Evolutionary conservation across 1,284 basidiomycete species (phyloP).

Genomic region (Takashimella koratensis): DNA sequence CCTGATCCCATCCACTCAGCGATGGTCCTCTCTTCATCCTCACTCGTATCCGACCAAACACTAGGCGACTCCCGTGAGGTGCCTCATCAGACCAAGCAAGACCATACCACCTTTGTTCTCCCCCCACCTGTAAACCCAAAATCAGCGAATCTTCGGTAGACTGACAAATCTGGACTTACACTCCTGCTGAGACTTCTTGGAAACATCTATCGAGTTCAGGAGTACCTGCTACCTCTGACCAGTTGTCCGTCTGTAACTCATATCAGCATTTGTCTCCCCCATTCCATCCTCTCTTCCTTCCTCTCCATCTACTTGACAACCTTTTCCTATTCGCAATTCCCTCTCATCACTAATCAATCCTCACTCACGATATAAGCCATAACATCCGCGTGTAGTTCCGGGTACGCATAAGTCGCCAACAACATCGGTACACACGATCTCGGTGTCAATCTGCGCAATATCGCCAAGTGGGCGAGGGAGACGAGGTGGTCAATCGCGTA

Average conservation of each 20-base stretch:
- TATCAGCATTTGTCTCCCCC: slow-evolving; percentile 1
- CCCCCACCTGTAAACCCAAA: slow-evolving; percentile 21
- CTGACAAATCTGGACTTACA: slow-evolving; percentile 12
- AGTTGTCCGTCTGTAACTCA: slow-evolving; percentile 25
- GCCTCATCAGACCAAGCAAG: slow-evolving; percentile 24
- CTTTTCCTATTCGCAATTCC: no score
- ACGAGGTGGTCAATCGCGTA: slow-evolving; percentile 67
- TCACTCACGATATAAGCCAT: slow-evolving; percentile 39
- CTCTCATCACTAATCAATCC: neutral
- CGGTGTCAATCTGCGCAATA: slow-evolving; percentile 68
- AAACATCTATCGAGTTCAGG: slow-evolving; percentile 34
- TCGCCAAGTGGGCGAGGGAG: slow-evolving; percentile 66
- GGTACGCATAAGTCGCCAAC: slow-evolving; percentile 38
- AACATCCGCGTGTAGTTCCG: slow-evolving; percentile 32
- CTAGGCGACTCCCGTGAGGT: slow-evolving; percentile 10
- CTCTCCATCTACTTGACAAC: no score
- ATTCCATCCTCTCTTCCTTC: neutral
- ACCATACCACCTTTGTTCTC: slow-evolving; percentile 33
- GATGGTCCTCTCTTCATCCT: no score
- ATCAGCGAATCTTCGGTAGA: neutral
- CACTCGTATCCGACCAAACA: no score
- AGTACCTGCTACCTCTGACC: slow-evolving; percentile 26
- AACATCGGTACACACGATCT: slow-evolving; percentile 67
- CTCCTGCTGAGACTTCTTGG: slow-evolving; percentile 41
- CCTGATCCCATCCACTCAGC: no score